Base-by-base conservation (phyloP, 495 filamentous ascomycete genomes). In the Podospora pseudoanserina region DNA sequence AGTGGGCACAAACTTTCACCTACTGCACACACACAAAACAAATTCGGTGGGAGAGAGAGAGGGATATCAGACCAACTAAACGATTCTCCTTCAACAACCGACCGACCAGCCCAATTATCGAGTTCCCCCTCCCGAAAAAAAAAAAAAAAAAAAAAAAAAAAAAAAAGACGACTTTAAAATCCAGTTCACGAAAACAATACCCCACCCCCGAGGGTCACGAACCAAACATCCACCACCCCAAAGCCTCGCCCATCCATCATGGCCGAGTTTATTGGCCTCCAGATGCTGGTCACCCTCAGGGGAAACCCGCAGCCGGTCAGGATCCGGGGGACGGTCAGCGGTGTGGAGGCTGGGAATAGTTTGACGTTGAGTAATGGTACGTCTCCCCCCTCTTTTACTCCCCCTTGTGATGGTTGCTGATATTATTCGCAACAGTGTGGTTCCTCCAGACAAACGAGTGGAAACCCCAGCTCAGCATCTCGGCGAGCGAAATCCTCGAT, bases 301-400 rank as follows among this genome's bases (percentile, higher is more conserved):
- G 66, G 66, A 18, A 77, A 87, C 61, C 92, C 92, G 30, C 30
- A 32, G 30, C 84, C 85, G 2, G 84, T 85, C 18, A 84, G 86
- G 70, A 78, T 97, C 59, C 86, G 87, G 69, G 94, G 94, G 56
- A 85, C 88, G 26, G 88, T 99, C 49, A 86, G 85, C 60, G 82
- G 87, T 70, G 88, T 97, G 39, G 79, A 83, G 27, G 85, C 89
- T 60, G 91, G 90, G 5, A 85, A 89, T 68, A 87, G 88, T 56
- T 82, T 99, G 70, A 88, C 89, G 26, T 84, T 99, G 26, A 84
- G 84, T 62, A 86, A 97, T 84, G 94, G 94, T 95, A 16, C 15
- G 28, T 32, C 0, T 32, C 23, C 23, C 23, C 23, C 23, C 23
- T 32, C 30, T 27, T 23, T 30, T 16, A 9, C 19, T 44, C 6